Evolutionary conservation across 2,329 filamentous ascomycete genomes (phyloP).

Genomic region (Botrytis fragariae): DNA sequence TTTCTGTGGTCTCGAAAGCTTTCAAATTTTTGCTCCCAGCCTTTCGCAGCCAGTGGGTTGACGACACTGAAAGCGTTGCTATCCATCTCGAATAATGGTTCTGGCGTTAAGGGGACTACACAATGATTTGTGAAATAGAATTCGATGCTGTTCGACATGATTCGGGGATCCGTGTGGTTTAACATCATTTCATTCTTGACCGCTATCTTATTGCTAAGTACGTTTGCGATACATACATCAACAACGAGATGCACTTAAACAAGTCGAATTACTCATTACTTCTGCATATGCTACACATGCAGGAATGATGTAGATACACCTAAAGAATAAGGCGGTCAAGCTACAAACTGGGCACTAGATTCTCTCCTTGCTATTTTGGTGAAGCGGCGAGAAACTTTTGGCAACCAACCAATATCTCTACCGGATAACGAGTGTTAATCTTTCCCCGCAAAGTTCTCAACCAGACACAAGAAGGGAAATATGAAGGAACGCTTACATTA

Average conservation of each 20-base stretch:
- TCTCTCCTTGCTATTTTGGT: neutral
- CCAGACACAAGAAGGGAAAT: neutral
- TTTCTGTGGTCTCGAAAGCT: conserved; percentile 30
- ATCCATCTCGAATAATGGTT: conserved; percentile 35
- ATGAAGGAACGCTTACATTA: neutral
- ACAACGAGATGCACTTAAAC: conserved; percentile 28
- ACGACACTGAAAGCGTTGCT: conserved; percentile 35
- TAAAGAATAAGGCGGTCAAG: conserved; percentile 22
- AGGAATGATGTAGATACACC: conserved; percentile 24
- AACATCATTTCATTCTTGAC: conserved; percentile 36
- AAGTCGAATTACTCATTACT: conserved; percentile 23
- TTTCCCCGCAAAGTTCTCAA: neutral
- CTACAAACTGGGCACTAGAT: neutral
- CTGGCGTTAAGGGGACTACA: conserved; percentile 27
- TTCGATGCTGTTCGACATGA: conserved; percentile 34
- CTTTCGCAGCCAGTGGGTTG: conserved; percentile 24
- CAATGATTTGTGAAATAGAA: conserved; percentile 32
- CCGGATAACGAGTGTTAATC: neutral
- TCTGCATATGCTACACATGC: conserved; percentile 27
- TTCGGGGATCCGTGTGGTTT: conserved; percentile 35
- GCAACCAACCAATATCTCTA: conserved; percentile 4
- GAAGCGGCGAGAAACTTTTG: neutral
- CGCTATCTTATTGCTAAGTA: conserved; percentile 30
- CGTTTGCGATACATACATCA: conserved; percentile 30
- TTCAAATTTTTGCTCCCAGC: conserved; percentile 31